Percentiles rank a stretch among this genome's conserved stretches.
These are phyloP conservation scores for Lasiosphaeria ovina DNA, from an alignment of 495 filamentous ascomycete genomes.

Conservation along the genomic window DNA sequence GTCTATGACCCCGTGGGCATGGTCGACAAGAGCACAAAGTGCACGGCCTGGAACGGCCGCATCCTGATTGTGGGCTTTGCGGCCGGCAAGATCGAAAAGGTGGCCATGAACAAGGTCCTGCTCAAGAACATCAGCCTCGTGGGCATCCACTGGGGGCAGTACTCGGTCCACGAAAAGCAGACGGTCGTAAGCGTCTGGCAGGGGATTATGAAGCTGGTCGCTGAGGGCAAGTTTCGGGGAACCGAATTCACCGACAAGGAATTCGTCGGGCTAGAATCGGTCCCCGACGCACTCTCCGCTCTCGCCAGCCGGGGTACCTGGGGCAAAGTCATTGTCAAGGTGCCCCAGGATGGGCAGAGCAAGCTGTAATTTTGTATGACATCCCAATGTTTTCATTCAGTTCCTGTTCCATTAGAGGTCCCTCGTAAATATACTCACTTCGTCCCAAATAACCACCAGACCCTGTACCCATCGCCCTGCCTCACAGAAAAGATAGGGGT, in stretches of 20 bases:
- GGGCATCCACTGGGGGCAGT: conserved; percentile 89
- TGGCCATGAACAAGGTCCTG: conserved; percentile 85
- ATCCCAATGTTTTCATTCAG: not conserved
- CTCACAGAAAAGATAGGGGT: too few species aligned
- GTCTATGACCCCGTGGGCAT: conserved; percentile 89
- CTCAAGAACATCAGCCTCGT: conserved; percentile 92
- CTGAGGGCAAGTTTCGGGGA: conserved; percentile 72
- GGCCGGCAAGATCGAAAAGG: conserved; percentile 83
- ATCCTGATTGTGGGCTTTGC: conserved; percentile 89
- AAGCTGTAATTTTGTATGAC: conserved; percentile 36
- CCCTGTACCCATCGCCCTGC: too few species aligned
- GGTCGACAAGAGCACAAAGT: conserved; percentile 80
- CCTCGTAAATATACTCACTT: too few species aligned
- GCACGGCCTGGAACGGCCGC: conserved; percentile 86
- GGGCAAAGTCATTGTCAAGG: conserved; percentile 93
- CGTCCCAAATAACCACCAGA: too few species aligned
- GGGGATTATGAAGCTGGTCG: conserved; percentile 74
- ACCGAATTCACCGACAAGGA: conserved; percentile 80
- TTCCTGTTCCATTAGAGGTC: not conserved
- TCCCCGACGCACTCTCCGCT: conserved; percentile 72
- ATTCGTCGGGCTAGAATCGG: conserved; percentile 77
- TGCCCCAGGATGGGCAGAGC: conserved; percentile 66
- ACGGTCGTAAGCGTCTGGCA: conserved; percentile 74
- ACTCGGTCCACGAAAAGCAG: conserved; percentile 68
- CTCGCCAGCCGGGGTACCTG: conserved; percentile 81